Evolutionary conservation across 2,329 filamentous ascomycete genomes (phyloP).

Genomic region (Periconia sp.): DNA sequence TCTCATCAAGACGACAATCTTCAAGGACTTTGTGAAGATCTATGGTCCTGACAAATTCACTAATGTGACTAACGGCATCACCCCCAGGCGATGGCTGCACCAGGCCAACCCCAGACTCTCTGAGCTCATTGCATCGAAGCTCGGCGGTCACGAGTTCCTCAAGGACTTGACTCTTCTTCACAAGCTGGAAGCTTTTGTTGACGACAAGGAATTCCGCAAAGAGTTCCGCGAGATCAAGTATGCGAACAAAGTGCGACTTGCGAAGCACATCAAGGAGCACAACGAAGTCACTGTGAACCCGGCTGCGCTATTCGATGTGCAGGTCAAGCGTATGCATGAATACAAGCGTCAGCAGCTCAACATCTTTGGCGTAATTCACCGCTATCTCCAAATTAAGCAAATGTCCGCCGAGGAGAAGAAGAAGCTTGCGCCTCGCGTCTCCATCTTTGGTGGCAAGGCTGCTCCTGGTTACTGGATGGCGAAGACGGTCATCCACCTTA

Average conservation of each 20-base stretch:
- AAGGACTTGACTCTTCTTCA: conserved; percentile 88
- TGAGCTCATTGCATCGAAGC: conserved; percentile 88
- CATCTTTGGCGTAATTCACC: conserved; percentile 96
- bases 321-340: conserved; percentile 98
- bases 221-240: conserved; percentile 98
- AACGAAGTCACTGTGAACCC: conserved; percentile 86
- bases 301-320: conserved; percentile 88
- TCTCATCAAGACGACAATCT: conserved; percentile 98
- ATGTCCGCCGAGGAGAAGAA: conserved; percentile 84
- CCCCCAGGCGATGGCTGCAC: conserved; percentile 93
- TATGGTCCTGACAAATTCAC: conserved; percentile 98
- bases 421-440: conserved; percentile 85
- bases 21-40: conserved; percentile 96
- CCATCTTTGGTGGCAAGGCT: conserved; percentile 97
- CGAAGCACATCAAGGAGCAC: conserved; percentile 85
- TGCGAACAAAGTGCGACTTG: conserved; percentile 90
- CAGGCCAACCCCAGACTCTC: conserved; percentile 95
- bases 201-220: conserved; percentile 89
- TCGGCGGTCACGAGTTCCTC: conserved; percentile 81
- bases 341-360: conserved; percentile 99
- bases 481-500: conserved; percentile 96
- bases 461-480: conserved; percentile 99
- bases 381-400: conserved; percentile 87
- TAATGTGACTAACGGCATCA: conserved; percentile 98
- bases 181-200: conserved; percentile 80